Percentiles rank a stretch among this genome's conserved stretches.
Conservation (phyloP, 2,329 filamentous ascomycete species). For the Cercospora canescens region DNA sequence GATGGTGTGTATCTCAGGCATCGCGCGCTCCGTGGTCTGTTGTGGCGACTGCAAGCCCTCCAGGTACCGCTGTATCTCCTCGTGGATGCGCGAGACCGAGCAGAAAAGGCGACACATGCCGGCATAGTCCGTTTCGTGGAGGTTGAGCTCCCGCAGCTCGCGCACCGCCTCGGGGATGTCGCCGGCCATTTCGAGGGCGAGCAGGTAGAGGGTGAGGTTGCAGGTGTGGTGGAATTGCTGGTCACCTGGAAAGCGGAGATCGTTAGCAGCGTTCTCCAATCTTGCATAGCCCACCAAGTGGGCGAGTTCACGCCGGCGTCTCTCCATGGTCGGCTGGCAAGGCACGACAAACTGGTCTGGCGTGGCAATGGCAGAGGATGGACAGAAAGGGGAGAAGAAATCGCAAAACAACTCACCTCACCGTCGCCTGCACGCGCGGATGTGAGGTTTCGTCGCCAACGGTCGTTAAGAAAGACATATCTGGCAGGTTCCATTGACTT, state of each 20-base stretch:
- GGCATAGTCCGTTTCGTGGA: neutral
- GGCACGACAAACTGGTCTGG: neutral
- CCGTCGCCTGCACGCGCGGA: neutral
- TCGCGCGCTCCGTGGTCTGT: neutral
- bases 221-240: neutral
- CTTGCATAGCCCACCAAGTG: neutral
- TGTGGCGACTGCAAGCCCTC: neutral
- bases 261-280: neutral
- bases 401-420: neutral
- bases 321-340: neutral
- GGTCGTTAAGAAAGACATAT: neutral
- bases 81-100: neutral
- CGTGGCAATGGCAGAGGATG: neutral
- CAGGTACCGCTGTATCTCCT: neutral
- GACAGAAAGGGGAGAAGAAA: neutral
- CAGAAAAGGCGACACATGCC: neutral
- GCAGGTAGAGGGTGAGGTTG: neutral
- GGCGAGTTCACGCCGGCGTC: neutral
- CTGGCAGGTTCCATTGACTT: neutral
- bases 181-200: constrained; percentile 1
- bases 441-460: neutral
- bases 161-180: neutral
- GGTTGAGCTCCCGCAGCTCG: neutral
- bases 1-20: neutral
- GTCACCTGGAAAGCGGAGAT: neutral